Conservation (phyloP, 1,139 yeast genomes). For the Dujonia santamariae region DNA sequence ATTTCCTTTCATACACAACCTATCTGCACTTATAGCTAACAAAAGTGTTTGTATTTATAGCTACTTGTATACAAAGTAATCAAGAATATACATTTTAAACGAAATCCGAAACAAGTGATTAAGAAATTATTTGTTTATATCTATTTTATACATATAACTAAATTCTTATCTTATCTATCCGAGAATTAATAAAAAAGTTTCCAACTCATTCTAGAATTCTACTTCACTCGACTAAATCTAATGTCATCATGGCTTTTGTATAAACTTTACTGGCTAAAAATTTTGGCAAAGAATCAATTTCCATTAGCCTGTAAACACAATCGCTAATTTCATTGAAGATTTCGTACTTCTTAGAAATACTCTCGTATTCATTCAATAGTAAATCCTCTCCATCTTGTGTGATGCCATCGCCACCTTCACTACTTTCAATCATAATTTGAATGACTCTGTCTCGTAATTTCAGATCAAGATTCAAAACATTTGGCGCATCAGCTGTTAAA, state of each 20-base stretch:
- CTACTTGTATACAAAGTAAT: constrained; percentile 2
- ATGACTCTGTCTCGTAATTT: constrained; percentile 49
- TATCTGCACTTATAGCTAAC: background rate
- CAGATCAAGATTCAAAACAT: constrained; percentile 69
- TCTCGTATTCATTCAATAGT: background rate
- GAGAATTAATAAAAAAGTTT: background rate
- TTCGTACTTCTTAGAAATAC: background rate
- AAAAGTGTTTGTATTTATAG: constrained; percentile 3
- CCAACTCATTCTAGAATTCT: background rate
- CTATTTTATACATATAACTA: no score
- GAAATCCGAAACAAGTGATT: background rate
- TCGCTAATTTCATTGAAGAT: constrained; percentile 40
- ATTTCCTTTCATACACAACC: constrained; percentile 1
- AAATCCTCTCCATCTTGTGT: background rate
- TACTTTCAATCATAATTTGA: constrained; percentile 14
- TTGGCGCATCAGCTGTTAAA: constrained; percentile 68
- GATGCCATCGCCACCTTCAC: background rate
- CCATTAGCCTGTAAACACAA: constrained; percentile 62
- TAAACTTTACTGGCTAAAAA: constrained; percentile 42
- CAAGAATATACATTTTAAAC: background rate
- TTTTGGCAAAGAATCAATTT: constrained; percentile 70
- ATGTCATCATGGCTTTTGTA: constrained; percentile 12
- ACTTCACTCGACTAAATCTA: constrained; percentile 7
- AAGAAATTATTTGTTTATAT: constrained; percentile 4
- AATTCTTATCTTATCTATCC: background rate